These are phyloP conservation scores for Apophysomyces variabilis DNA, from an alignment of 371 early-diverging fungal genomes.

Conservation along the genomic window DNA sequence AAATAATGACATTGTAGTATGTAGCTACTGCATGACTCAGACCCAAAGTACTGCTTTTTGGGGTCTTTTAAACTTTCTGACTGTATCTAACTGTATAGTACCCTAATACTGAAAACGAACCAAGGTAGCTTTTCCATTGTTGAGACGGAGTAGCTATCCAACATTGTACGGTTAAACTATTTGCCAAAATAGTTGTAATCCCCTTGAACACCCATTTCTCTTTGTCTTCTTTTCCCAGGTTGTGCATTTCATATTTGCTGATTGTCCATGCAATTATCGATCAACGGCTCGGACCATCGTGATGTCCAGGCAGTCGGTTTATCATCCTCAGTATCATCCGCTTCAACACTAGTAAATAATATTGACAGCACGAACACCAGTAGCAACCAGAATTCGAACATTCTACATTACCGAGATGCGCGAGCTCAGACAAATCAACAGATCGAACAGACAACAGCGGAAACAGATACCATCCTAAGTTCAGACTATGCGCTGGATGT, in stretches of 20 bases:
- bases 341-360: not conserved
- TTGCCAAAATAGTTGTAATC: not conserved
- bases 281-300: slow-evolving; percentile 1
- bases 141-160: not conserved
- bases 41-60: too few species aligned
- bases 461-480: slow-evolving; percentile 27
- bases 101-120: too few species aligned
- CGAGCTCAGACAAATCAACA: not conserved
- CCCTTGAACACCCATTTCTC: not conserved
- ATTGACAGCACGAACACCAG: slow-evolving; percentile 1
- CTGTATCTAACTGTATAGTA: too few species aligned
- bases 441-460: not conserved
- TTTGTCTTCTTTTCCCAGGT: not conserved
- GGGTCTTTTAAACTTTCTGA: too few species aligned
- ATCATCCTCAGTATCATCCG: slow-evolving; percentile 8
- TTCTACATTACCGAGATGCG: not conserved
- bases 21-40: too few species aligned
- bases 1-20: too few species aligned
- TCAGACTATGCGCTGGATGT: slow-evolving; percentile 54
- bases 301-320: slow-evolving; percentile 8
- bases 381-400: slow-evolving; percentile 5
- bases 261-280: slow-evolving; percentile 8
- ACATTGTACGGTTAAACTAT: slow-evolving; percentile 1
- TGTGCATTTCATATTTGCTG: slow-evolving; percentile 1
- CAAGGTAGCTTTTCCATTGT: too few species aligned